Base-by-base conservation (phyloP, 1,284 basidiomycete species). In the Tilletia walkeri region DNA sequence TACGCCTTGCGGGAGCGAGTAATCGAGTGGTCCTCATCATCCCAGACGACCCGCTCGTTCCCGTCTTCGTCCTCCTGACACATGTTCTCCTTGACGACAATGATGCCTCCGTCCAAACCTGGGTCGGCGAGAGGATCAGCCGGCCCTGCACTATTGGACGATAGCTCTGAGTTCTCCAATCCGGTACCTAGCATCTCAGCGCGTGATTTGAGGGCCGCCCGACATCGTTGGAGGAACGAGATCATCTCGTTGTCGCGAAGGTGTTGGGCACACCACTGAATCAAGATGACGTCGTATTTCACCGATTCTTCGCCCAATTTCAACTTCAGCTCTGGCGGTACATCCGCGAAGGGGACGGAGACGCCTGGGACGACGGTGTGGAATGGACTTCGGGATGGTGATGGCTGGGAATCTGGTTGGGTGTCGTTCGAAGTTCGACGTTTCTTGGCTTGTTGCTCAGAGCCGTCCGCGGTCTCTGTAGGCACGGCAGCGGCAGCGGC, bases 181-280 rank as follows among this genome's bases (percentile, higher is more conserved):
- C 6, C 34, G 16, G 18, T 39, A 39, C 59, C 59, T 9, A 63
- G 34, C 59, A 67, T 67, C 49, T 50, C 53, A 6, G 39, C 20
- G 16, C 59, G 59, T n/a, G 67, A n/a, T 65, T 76, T 76, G 56
- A 83, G 78, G 2, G 76, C 73, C 2, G 65, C 70, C 50, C 77
- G 74, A 7, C 81, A 77, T 0, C 77, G 74, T 18, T 73, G 50
- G 7, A 83, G 74, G 63, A 83, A 83, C 12, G 70, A 59, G 59
- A 81, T 68, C 67, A 83, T 71, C 67, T 83, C 81, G 48, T 71
- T 70, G 68, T 83, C 81, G 39, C 79, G 80, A 16, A 82, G 72
- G 54, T 83, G 82, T 72, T 83, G 82, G 41, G 82, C 67, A 54
- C 79, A 82, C 82, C 82, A 83, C 56, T 83, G 82, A 50, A 76